Evolutionary conservation across 208 protist species (phyloP).

Genomic region (Trichomonas gallinae): DNA sequence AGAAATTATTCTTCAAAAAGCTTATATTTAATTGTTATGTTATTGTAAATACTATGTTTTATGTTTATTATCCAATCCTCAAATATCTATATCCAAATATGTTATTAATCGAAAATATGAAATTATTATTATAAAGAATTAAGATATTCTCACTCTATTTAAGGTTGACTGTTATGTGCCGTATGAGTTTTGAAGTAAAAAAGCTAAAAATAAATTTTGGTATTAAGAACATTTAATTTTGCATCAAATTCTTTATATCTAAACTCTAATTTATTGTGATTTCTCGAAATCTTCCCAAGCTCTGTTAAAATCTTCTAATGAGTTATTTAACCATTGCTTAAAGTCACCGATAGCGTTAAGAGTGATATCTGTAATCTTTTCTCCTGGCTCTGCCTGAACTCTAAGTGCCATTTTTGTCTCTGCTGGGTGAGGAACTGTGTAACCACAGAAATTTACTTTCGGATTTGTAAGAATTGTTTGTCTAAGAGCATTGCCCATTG

Average conservation of each 20-base stretch:
- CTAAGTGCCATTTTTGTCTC: background rate
- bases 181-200: too few species aligned
- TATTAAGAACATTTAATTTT: background rate
- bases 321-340: background rate
- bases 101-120: too few species aligned
- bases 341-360: background rate
- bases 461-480: background rate
- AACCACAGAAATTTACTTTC: background rate
- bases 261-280: background rate
- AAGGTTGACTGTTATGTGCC: too few species aligned
- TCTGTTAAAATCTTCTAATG: background rate
- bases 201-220: background rate
- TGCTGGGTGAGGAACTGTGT: background rate
- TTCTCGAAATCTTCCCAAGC: background rate
- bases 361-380: background rate
- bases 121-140: too few species aligned
- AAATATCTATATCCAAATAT: too few species aligned
- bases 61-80: too few species aligned
- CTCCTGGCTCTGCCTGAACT: background rate
- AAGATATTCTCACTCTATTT: too few species aligned
- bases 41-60: background rate
- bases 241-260: background rate
- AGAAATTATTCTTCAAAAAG: background rate
- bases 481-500: slow-evolving; percentile 4
- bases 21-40: background rate